Conservation (phyloP, 2,329 filamentous ascomycete species). For the Cercospora beticola region DNA sequence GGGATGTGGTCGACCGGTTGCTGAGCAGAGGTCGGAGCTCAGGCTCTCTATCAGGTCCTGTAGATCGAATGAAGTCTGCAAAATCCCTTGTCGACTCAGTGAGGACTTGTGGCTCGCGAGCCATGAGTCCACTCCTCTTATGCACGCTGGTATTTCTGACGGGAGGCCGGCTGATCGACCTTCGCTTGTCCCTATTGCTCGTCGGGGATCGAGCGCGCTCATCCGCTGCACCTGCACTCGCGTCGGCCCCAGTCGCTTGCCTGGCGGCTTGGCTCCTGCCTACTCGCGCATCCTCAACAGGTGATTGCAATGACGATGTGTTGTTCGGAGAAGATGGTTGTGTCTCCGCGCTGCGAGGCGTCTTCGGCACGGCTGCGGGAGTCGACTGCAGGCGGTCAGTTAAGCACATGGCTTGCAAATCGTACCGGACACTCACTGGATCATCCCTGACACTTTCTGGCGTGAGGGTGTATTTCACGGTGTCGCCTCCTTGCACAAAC, state of each 20-base stretch:
- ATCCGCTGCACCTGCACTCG: conserved; percentile 16
- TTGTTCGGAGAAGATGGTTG: conserved; percentile 15
- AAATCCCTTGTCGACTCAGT: conserved; percentile 76
- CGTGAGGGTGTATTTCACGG: conserved; percentile 52
- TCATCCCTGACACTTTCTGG: conserved; percentile 48
- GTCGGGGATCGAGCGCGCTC: conserved; percentile 10
- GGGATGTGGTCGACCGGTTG: conserved; percentile 30
- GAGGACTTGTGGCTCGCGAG: conserved; percentile 71
- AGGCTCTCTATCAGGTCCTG: conserved; percentile 59
- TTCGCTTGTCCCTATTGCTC: conserved; percentile 27
- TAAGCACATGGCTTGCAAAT: background rate
- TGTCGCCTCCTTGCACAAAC: conserved; percentile 49
- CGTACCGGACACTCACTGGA: conserved; percentile 40
- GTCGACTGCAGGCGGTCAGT: conserved; percentile 17
- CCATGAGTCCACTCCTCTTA: conserved; percentile 41
- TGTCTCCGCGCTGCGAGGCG: conserved; percentile 18
- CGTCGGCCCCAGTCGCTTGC: conserved; percentile 25
- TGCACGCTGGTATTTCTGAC: conserved; percentile 36
- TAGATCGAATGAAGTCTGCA: conserved; percentile 84
- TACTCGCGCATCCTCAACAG: conserved; percentile 20
- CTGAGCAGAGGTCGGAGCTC: conserved; percentile 24
- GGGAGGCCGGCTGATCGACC: conserved; percentile 36
- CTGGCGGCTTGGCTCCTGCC: conserved; percentile 27
- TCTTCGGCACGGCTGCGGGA: conserved; percentile 16
- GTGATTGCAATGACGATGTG: conserved; percentile 6